Percentiles rank a stretch among this genome's conserved stretches.
phyloP scores from a whole-genome alignment of 2,329 filamentous ascomycete species.

The Fusarium sarcochroum region DNA sequence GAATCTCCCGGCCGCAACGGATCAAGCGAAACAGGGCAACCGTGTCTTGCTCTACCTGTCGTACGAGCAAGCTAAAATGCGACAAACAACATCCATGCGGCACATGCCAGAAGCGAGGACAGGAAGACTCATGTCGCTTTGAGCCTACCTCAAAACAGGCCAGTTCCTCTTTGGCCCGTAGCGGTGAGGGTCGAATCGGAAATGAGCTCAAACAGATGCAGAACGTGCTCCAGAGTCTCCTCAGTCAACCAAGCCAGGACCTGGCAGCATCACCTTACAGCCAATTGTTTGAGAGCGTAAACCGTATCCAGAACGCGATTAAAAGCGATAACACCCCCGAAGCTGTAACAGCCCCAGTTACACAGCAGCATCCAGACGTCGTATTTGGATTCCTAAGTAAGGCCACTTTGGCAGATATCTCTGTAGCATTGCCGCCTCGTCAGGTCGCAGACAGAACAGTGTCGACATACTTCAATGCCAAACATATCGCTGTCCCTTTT shows the following conservation, averaged over 20 bases:
- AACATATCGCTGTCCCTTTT: slow-evolving; percentile 10
- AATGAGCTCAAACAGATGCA: slow-evolving; percentile 31
- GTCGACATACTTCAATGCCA: slow-evolving; percentile 23
- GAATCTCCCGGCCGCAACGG: background rate
- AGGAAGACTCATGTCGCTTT: slow-evolving; percentile 1
- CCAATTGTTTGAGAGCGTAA: background rate
- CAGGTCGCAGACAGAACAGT: slow-evolving; percentile 15
- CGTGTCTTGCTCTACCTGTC: slow-evolving; percentile 19
- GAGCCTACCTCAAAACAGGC: background rate
- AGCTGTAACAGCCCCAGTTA: fast-evolving
- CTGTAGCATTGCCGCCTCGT: slow-evolving; percentile 12
- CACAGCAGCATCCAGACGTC: background rate
- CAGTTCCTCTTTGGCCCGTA: background rate
- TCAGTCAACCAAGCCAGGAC: background rate
- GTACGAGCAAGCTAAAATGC: slow-evolving; percentile 22
- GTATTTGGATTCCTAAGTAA: background rate
- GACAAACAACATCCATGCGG: slow-evolving; percentile 26
- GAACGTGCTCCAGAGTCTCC: slow-evolving; percentile 1
- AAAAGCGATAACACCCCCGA: fast-evolving
- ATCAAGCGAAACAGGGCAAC: slow-evolving; percentile 13
- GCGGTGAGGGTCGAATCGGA: background rate
- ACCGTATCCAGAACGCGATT: background rate
- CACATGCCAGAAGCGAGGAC: slow-evolving; percentile 8
- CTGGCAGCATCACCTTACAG: background rate
- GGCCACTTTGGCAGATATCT: background rate